Evolutionary conservation across 1,139 yeast genomes (phyloP), one percentile per base, ranked within the genome.

Genomic region (Pichia sp.): DNA sequence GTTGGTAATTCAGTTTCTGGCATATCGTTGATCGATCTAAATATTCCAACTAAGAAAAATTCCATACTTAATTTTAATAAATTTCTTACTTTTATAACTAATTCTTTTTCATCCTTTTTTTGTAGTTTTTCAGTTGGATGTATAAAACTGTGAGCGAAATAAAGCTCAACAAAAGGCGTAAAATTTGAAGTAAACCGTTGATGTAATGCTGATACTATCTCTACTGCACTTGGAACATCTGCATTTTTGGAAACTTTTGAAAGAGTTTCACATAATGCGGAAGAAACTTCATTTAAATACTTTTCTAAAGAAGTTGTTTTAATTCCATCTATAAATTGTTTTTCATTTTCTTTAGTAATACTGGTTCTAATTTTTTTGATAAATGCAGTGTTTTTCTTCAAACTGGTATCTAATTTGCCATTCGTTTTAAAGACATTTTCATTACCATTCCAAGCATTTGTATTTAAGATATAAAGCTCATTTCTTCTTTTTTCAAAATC

Each of bases 351-450:
- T 33, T 69, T 74, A 33, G 67, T 73, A 37, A 87, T 66, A 3
- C 82, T 71, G 4, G 75, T 69, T 51, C 81, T 73, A 42, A 87
- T 64, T 56, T 83, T 83, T 58, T 82, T 83, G 47, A 87, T 81
- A 55, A 87, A 86, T 0, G 89, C 84, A 4, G 89, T 82, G 60
- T 90, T 87, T 60, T 83, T 86, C 69, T 89, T 90, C 50, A 90
- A 67, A 42, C 92, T 82, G 0, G 95, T 70, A 59, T 90, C 97
- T 16, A 82, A 67, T 39, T 74, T 71, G 4, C 30, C 30, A 16
- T 60, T 51, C 1, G 69, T 59, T 1, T 65, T 47, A 32, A 53
- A 46, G 6, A 50, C 62, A 24, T 42, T 37, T 8, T 49, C 55
- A 30, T 67, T 73, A 2, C 79, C 84, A 28, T 64, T 62, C 87